phyloP scores from a whole-genome alignment of 768 basidiomycete genomes.

The Pleurotus pulmonarius region DNA sequence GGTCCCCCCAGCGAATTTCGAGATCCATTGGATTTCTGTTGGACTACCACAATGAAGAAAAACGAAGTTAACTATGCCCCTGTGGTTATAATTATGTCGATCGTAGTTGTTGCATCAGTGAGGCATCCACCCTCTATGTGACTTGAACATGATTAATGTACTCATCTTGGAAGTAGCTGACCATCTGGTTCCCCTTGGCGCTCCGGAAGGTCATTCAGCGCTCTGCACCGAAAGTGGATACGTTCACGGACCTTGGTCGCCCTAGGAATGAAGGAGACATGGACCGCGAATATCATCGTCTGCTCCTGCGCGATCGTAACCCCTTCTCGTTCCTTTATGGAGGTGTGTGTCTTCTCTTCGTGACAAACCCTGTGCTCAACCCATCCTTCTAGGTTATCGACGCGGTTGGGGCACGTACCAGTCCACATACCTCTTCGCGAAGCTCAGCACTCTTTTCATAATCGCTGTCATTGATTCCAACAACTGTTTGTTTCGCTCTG shows the following conservation, averaged over 20 bases:
- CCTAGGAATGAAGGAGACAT: constrained; percentile 50
- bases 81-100: constrained; percentile 53
- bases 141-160: too few relatives aligned
- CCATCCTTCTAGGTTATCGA: constrained; percentile 50
- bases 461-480: constrained; percentile 64
- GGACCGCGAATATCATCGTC: constrained; percentile 67
- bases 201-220: constrained; percentile 51
- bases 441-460: constrained; percentile 62
- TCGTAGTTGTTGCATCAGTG: constrained; percentile 48
- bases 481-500: constrained; percentile 68
- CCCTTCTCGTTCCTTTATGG: constrained; percentile 71
- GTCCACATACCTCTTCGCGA: constrained; percentile 63
- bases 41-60: constrained; percentile 72
- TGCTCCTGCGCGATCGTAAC: constrained; percentile 59
- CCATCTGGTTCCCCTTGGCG: constrained; percentile 66
- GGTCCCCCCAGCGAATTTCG: constrained; percentile 56
- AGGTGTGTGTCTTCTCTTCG: constrained; percentile 35
- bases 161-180: constrained; percentile 39
- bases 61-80: constrained; percentile 71
- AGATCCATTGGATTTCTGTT: constrained; percentile 70
- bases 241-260: constrained; percentile 69
- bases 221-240: constrained; percentile 63
- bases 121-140: constrained; percentile 17
- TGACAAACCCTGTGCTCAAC: constrained; percentile 5
- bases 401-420: constrained; percentile 67